phyloP scores from a whole-genome alignment of 148 eudicot species.

The Amaranthus cruentus region DNA sequence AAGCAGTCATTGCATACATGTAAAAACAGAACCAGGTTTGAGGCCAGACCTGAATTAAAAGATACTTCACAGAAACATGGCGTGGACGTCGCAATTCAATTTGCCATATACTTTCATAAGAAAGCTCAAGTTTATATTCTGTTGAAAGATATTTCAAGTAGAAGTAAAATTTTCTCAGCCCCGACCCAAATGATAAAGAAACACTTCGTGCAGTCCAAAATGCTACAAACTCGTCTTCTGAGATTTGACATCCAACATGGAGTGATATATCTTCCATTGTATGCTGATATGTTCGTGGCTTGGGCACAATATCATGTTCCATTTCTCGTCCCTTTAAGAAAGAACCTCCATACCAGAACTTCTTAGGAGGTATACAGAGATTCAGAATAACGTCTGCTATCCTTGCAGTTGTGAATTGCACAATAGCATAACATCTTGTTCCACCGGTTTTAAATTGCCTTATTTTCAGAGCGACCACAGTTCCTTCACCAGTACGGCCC shows the following conservation, averaged over 20 bases:
- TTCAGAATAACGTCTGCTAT: constrained; percentile 23
- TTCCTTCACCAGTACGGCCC: constrained; percentile 25
- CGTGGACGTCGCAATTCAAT: constrained; percentile 40
- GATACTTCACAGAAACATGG: constrained; percentile 28
- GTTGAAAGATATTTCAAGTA: background rate
- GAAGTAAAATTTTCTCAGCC: constrained; percentile 33
- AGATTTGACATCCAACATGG: constrained; percentile 42
- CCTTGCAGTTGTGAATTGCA: constrained; percentile 29
- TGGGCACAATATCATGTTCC: constrained; percentile 42
- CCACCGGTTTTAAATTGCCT: constrained; percentile 36
- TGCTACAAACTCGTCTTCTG: constrained; percentile 28
- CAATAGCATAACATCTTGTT: constrained; percentile 27
- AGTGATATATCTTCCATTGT: constrained; percentile 20
- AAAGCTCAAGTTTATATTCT: constrained; percentile 42
- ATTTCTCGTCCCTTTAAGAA: constrained; percentile 31
- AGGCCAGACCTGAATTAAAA: constrained; percentile 49
- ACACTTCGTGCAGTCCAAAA: constrained; percentile 26
- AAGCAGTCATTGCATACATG: background rate
- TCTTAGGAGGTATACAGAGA: constrained; percentile 8
- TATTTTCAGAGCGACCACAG: constrained; percentile 35
- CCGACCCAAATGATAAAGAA: constrained; percentile 27
- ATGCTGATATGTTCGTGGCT: constrained; percentile 28
- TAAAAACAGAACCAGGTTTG: background rate
- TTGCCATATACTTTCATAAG: constrained; percentile 53
- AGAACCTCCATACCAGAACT: constrained; percentile 30